A percentile compares a stretch with the other conserved stretches of the same genome.
phyloP scores from a whole-genome alignment of 2,329 filamentous ascomycete genomes.

The Penicillium sp. region DNA sequence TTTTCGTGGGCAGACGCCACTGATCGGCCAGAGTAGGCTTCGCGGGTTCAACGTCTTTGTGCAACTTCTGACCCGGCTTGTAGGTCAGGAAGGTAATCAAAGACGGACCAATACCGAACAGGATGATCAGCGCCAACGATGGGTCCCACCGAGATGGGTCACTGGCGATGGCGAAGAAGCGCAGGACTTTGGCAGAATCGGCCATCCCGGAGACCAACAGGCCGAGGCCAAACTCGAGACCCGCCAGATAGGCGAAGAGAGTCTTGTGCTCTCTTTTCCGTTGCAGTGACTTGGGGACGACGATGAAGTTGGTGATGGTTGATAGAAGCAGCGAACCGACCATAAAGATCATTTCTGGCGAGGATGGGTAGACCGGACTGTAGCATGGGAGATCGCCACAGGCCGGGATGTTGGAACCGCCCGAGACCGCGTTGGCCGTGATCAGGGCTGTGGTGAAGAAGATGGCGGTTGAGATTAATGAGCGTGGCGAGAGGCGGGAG shows the following conservation, averaged over 20 bases:
- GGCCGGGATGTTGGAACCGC: constrained; percentile 41
- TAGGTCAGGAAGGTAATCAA: constrained; percentile 37
- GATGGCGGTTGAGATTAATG: constrained; percentile 48
- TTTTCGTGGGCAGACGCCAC: constrained; percentile 49
- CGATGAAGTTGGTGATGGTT: constrained; percentile 34
- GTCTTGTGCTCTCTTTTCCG: constrained; percentile 35
- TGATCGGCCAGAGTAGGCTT: constrained; percentile 45
- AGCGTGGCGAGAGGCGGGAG: constrained; percentile 52
- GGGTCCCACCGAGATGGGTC: constrained; percentile 52
- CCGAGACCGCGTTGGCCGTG: constrained; percentile 41
- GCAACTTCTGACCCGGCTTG: constrained; percentile 30
- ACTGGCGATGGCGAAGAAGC: constrained; percentile 51
- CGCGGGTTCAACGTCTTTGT: constrained; percentile 23
- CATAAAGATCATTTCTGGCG: constrained; percentile 37
- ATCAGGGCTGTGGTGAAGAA: constrained; percentile 50
- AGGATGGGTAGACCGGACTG: constrained; percentile 46
- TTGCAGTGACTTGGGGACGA: constrained; percentile 33
- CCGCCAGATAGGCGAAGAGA: constrained; percentile 48
- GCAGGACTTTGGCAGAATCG: constrained; percentile 51
- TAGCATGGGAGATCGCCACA: constrained; percentile 50
- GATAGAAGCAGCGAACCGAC: constrained; percentile 32
- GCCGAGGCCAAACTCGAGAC: constrained; percentile 54
- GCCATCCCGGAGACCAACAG: constrained; percentile 56
- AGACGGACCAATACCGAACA: constrained; percentile 53
- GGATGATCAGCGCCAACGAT: constrained; percentile 50